A percentile compares a stretch with the other conserved stretches of the same genome.
Evolutionary conservation across 2,329 filamentous ascomycete genomes (phyloP).

Genomic region (Fusarium multiceps): DNA sequence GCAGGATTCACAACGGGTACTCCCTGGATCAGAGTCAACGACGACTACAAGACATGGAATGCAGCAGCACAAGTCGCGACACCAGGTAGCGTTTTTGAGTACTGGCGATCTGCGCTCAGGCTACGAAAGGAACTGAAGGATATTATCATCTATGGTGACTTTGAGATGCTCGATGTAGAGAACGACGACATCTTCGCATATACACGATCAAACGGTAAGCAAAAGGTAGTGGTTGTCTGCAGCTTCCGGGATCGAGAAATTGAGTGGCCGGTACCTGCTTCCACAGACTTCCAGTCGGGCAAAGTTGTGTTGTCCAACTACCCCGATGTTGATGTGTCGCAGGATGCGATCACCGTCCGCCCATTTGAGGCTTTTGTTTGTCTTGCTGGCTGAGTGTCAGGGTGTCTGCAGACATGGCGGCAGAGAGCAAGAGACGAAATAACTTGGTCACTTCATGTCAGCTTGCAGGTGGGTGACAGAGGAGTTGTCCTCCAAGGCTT

Average conservation of each 20-base stretch:
- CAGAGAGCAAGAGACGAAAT: neutral
- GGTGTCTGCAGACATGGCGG: neutral
- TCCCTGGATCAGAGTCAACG: slow-evolving; percentile 37
- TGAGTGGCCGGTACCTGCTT: slow-evolving; percentile 1
- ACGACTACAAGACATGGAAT: slow-evolving; percentile 33
- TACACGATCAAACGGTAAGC: slow-evolving; percentile 3
- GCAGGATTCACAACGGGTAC: slow-evolving; percentile 27
- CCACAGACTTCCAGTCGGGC: neutral
- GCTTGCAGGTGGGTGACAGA: no score
- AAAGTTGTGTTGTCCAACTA: slow-evolving; percentile 24
- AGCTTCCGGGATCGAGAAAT: slow-evolving; percentile 19
- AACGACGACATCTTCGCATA: slow-evolving; percentile 32
- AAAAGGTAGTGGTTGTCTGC: slow-evolving; percentile 15
- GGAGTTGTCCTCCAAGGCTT: no score
- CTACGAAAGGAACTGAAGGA: slow-evolving; percentile 18
- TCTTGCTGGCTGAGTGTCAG: neutral
- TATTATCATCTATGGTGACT: slow-evolving; percentile 30
- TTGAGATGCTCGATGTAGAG: slow-evolving; percentile 22
- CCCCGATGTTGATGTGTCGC: neutral
- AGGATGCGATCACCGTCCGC: neutral
- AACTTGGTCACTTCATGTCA: neutral
- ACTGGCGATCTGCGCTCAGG: slow-evolving; percentile 20
- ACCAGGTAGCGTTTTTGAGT: slow-evolving; percentile 24
- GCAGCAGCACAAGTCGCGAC: slow-evolving; percentile 10
- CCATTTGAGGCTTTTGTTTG: slow-evolving; percentile 30